These are phyloP conservation scores for bread wheat (Triticum aestivum) DNA, from an alignment of 176 grass and related monocot species.

Conservation along the genomic window IWGSC_CS_RefSeq_v2.1 NC_057807.1:79943312-79943811, in stretches of 20 bases:
- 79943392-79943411: background rate
- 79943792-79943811: conserved; percentile 39
- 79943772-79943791: conserved; percentile 5
- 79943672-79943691: conserved; percentile 15
- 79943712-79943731: background rate
- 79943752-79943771: conserved; percentile 1
- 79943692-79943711: background rate
- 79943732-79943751: background rate
- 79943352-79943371: background rate
- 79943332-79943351: background rate
- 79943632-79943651: conserved; percentile 33
- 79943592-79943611: conserved; percentile 59
- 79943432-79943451: no score
- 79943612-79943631: conserved; percentile 45
- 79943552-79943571: conserved; percentile 90
- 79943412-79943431: no score
- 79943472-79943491: no score
- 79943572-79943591: conserved; percentile 87
- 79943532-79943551: conserved; percentile 95
- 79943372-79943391: background rate
- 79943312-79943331: background rate
- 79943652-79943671: conserved; percentile 45
- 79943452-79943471: background rate
- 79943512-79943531: background rate
- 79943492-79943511: no score